These are phyloP conservation scores for Daldinia decipiens DNA, from an alignment of 495 filamentous ascomycete species.

Conservation along the genomic window DNA sequence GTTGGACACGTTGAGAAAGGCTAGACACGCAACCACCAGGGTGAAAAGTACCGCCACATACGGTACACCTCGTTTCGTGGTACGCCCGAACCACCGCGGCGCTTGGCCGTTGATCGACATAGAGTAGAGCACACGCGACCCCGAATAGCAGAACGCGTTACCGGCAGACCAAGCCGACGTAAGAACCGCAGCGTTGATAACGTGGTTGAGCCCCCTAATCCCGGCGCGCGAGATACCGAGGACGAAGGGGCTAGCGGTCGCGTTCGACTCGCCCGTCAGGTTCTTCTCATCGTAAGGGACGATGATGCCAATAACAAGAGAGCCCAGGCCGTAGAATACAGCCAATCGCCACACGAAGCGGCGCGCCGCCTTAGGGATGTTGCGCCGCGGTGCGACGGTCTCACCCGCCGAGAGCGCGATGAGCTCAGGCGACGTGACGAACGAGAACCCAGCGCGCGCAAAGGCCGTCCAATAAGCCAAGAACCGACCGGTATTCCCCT, in stretches of 20 bases:
- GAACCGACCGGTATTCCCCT: constrained; percentile 61
- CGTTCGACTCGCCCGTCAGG: constrained; percentile 64
- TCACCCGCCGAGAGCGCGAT: constrained; percentile 77
- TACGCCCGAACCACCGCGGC: constrained; percentile 64
- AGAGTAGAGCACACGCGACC: constrained; percentile 79
- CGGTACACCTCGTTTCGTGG: constrained; percentile 68
- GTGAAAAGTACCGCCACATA: constrained; percentile 68
- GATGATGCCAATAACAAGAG: constrained; percentile 75
- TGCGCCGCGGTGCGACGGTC: constrained; percentile 78
- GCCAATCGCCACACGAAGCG: constrained; percentile 77
- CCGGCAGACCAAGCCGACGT: constrained; percentile 66
- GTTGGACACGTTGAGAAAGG: constrained; percentile 69
- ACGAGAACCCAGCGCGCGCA: constrained; percentile 59
- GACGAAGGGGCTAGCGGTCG: constrained; percentile 71
- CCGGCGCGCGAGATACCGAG: constrained; percentile 59
- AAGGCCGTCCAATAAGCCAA: constrained; percentile 61
- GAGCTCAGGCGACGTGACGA: constrained; percentile 61
- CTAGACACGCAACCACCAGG: constrained; percentile 64
- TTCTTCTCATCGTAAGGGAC: constrained; percentile 65
- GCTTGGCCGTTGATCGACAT: constrained; percentile 72
- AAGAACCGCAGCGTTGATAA: constrained; percentile 60
- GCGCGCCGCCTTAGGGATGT: constrained; percentile 75
- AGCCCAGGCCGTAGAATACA: constrained; percentile 76
- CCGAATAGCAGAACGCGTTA: constrained; percentile 85
- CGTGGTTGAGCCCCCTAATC: constrained; percentile 57